Evolutionary conservation across 2,329 filamentous ascomycete genomes (phyloP).

Genomic region (Microdochium paspali): DNA sequence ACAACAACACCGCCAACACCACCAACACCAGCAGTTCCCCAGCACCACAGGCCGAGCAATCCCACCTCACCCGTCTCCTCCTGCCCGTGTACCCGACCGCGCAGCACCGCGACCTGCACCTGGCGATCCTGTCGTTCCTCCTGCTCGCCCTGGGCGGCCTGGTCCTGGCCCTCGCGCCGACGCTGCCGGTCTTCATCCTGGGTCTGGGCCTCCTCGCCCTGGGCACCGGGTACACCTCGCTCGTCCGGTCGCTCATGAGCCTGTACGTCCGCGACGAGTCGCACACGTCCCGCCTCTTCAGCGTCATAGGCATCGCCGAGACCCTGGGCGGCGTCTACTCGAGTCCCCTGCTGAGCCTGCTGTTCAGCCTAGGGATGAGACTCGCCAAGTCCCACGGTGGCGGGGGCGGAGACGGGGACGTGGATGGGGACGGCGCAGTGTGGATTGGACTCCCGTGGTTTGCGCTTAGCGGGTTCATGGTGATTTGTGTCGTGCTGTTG

Average conservation of each 20-base stretch:
- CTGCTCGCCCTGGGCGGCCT: constrained; percentile 13
- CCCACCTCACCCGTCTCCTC: background rate
- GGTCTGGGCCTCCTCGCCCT: constrained; percentile 18
- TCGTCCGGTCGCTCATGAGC: constrained; percentile 18
- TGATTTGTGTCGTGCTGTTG: constrained; percentile 1
- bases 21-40: background rate
- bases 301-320: constrained; percentile 18
- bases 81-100: constrained; percentile 2
- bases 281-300: constrained; percentile 20
- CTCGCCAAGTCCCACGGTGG: too few species aligned
- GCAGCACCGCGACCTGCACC: constrained; percentile 16
- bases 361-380: constrained; percentile 19
- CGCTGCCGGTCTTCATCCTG: constrained; percentile 13
- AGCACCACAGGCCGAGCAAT: background rate
- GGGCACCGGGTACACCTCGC: constrained; percentile 15
- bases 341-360: constrained; percentile 16
- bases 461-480: constrained; percentile 10
- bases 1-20: background rate
- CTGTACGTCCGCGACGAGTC: constrained; percentile 15
- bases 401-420: too few species aligned
- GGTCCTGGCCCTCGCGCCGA: constrained; percentile 14
- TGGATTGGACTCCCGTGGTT: constrained; percentile 22
- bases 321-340: constrained; percentile 17
- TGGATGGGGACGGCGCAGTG: constrained; percentile 3
- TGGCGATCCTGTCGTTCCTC: constrained; percentile 15